Evolutionary conservation across 2,329 filamentous ascomycete species (phyloP).

Genomic region (Penicillium oxalicum): DNA sequence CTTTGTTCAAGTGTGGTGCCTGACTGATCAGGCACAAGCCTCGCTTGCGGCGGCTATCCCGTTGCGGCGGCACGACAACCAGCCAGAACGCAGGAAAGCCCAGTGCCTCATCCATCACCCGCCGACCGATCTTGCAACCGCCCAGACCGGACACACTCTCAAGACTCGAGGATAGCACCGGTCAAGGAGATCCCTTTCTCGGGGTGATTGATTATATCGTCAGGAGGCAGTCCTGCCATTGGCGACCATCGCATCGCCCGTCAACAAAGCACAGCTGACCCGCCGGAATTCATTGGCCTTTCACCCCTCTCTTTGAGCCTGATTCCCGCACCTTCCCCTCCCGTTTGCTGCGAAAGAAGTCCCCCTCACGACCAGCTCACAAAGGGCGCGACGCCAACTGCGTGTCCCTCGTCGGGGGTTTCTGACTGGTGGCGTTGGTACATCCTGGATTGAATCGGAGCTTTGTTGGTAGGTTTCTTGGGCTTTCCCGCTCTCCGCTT

Average conservation of each 20-base stretch:
- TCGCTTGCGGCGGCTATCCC: conserved; percentile 39
- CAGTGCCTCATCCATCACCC: conserved; percentile 28
- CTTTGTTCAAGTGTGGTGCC: conserved; percentile 4
- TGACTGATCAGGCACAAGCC: conserved; percentile 18
- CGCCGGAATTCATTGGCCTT: conserved; percentile 19
- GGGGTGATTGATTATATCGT: conserved; percentile 1
- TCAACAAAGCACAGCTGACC: conserved; percentile 17
- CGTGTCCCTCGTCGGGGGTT: conserved; percentile 10
- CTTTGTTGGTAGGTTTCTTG: conserved; percentile 24
- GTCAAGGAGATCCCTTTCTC: conserved; percentile 7
- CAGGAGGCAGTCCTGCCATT: too few species aligned
- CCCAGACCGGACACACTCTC: conserved; percentile 9
- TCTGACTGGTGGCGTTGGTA: conserved; percentile 14
- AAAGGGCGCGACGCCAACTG: conserved; percentile 11
- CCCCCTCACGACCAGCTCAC: conserved; percentile 4
- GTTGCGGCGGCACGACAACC: conserved; percentile 36
- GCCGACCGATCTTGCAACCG: conserved; percentile 16
- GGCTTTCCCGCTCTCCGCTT: conserved; percentile 21
- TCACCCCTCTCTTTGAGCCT: conserved; percentile 19
- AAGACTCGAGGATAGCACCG: conserved; percentile 9
- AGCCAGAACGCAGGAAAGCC: conserved; percentile 33
- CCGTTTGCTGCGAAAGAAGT: conserved; percentile 5
- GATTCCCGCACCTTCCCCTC: conserved; percentile 14
- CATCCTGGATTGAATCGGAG: conserved; percentile 19
- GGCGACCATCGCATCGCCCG: not conserved